Evolutionary conservation across 345 rosid genomes (phyloP).

Genomic region (Pseudoturritis turrita): DNA sequence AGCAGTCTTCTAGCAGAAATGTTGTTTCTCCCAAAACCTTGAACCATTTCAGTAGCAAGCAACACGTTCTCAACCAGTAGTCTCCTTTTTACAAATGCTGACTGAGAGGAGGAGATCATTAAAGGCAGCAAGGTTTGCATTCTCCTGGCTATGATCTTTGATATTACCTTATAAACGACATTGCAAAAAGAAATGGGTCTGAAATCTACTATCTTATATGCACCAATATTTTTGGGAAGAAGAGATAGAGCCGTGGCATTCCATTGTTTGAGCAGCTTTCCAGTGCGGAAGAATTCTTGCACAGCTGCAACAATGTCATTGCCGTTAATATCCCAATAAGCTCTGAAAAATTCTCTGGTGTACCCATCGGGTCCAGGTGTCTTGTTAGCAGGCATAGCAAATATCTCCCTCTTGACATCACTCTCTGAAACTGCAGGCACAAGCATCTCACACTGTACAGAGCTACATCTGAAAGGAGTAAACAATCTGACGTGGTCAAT

Average conservation of each 20-base stretch:
- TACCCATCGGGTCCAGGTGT: not conserved
- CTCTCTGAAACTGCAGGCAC: not conserved
- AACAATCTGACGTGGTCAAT: too few relatives aligned
- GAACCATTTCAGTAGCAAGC: not conserved
- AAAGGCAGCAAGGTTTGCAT: not conserved
- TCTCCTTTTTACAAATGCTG: not conserved
- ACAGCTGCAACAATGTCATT: rapidly evolving
- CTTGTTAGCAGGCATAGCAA: not conserved
- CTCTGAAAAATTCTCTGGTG: not conserved
- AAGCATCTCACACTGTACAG: too few relatives aligned
- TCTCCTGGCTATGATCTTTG: not conserved
- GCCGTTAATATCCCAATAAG: not conserved
- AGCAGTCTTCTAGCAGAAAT: not conserved
- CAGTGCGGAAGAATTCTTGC: not conserved
- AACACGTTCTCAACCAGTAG: not conserved
- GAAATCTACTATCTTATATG: not conserved
- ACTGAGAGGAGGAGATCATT: not conserved
- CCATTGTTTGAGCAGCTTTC: not conserved
- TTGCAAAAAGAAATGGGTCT: not conserved
- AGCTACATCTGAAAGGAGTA: too few relatives aligned
- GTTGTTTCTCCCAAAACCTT: not conserved
- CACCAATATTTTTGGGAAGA: not conserved
- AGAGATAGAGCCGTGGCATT: not conserved
- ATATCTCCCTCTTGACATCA: not conserved
- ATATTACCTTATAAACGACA: not conserved